Conservation (phyloP, 1,284 basidiomycete genomes). For the Leccinum fuscescens region DNA sequence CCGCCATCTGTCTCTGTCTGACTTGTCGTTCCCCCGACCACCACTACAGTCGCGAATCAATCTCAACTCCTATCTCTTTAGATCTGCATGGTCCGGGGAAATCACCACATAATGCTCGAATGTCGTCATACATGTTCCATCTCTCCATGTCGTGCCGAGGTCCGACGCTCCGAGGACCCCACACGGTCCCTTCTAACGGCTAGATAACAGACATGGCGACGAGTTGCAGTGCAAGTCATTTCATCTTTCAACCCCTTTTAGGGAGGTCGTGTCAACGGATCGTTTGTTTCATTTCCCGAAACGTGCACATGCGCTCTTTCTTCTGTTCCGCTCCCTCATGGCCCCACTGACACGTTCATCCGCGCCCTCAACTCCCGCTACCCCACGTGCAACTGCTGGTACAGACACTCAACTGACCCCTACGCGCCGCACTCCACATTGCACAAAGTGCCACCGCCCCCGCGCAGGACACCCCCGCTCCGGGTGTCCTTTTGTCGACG, state of each 20-base stretch:
- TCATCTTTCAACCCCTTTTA: neutral
- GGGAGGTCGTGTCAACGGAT: neutral
- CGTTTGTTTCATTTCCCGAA: neutral
- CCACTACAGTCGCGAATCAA: neutral
- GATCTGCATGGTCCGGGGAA: neutral
- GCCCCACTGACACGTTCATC: conserved; percentile 31
- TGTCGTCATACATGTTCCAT: conserved; percentile 1
- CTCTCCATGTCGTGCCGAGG: neutral
- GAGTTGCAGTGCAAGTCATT: neutral
- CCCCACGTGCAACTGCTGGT: conserved; percentile 10
- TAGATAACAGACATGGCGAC: neutral
- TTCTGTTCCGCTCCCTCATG: conserved; percentile 16
- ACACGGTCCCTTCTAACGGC: neutral
- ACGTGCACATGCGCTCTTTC: neutral
- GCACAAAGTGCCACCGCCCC: conserved; percentile 52
- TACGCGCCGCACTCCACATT: conserved; percentile 45
- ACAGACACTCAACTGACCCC: conserved; percentile 16
- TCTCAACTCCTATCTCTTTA: conserved; percentile 1
- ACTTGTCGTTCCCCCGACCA: neutral
- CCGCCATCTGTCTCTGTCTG: neutral
- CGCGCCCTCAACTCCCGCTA: conserved; percentile 29
- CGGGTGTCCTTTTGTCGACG: conserved; percentile 47
- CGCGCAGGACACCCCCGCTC: conserved; percentile 56
- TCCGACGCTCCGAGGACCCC: neutral
- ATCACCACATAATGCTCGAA: neutral